phyloP scores from a whole-genome alignment of 306 rosid species.

The Neltuma alba region DNA sequence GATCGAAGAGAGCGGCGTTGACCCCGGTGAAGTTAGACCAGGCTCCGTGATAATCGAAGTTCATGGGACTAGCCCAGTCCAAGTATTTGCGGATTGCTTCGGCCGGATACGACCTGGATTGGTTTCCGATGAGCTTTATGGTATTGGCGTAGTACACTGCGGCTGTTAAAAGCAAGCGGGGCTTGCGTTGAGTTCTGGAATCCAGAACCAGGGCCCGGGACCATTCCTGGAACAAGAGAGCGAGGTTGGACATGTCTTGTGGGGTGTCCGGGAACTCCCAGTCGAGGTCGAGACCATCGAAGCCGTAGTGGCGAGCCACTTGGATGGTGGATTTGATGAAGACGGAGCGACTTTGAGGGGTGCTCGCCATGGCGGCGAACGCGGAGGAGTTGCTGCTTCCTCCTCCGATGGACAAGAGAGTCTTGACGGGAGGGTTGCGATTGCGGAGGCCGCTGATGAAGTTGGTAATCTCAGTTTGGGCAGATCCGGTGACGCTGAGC shows the following conservation, averaged over 20 bases:
- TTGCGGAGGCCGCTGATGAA: slow-evolving; percentile 50
- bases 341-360: slow-evolving; percentile 27
- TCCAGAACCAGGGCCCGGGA: slow-evolving; percentile 45
- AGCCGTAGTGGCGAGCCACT: slow-evolving; percentile 62
- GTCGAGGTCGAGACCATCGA: slow-evolving; percentile 77
- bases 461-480: slow-evolving; percentile 37
- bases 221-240: slow-evolving; percentile 58
- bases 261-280: slow-evolving; percentile 72
- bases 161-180: slow-evolving; percentile 59
- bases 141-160: slow-evolving; percentile 65
- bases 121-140: slow-evolving; percentile 31
- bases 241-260: slow-evolving; percentile 72
- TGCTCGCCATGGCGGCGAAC: slow-evolving; percentile 58
- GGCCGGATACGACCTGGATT: slow-evolving; percentile 55
- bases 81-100: slow-evolving; percentile 44
- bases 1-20: slow-evolving; percentile 56
- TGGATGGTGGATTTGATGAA: slow-evolving; percentile 72
- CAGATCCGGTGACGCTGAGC: slow-evolving; percentile 42
- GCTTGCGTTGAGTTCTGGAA: slow-evolving; percentile 10
- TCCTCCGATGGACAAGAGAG: slow-evolving; percentile 75
- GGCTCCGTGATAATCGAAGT: slow-evolving; percentile 71
- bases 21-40: slow-evolving; percentile 66
- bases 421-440: slow-evolving; percentile 51
- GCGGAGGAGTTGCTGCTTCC: slow-evolving; percentile 51
- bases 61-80: slow-evolving; percentile 83